Evolutionary conservation across 1,284 basidiomycete species (phyloP).

Genomic region (Marasmius tenuissimus): DNA sequence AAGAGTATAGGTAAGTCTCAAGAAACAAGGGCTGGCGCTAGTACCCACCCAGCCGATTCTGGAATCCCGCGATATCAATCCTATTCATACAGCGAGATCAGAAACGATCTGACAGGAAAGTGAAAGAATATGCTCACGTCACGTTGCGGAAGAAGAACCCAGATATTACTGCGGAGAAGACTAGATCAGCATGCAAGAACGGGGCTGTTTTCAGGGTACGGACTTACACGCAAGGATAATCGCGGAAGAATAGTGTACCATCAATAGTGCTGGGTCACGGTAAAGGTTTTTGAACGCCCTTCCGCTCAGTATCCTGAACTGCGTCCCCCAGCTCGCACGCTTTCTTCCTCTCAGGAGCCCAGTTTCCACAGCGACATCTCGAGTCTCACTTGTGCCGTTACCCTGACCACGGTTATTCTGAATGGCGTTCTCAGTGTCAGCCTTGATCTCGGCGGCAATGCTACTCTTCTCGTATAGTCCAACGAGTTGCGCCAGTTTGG

Average conservation of each 20-base stretch:
- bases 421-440: conserved; percentile 60
- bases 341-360: conserved; percentile 74
- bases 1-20: not conserved
- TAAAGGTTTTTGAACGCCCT: conserved; percentile 98
- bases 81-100: conserved; percentile 37
- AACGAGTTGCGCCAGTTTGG: conserved; percentile 76
- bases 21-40: not conserved
- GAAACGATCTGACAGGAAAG: conserved; percentile 8
- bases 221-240: conserved; percentile 78
- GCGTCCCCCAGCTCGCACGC: conserved; percentile 83
- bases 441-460: conserved; percentile 61
- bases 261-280: conserved; percentile 89
- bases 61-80: conserved; percentile 93
- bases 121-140: conserved; percentile 42
- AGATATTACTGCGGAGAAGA: conserved; percentile 60
- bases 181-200: conserved; percentile 3
- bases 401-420: conserved; percentile 8
- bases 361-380: conserved; percentile 67
- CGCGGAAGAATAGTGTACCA: conserved; percentile 87
- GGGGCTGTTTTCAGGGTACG: conserved; percentile 3
- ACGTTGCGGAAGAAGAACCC: conserved; percentile 82
- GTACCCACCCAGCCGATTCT: conserved; percentile 73
- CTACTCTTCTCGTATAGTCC: conserved; percentile 70
- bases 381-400: conserved; percentile 35
- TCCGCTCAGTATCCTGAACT: conserved; percentile 92